phyloP scores from a whole-genome alignment of 768 basidiomycete species.

The Lactarius tabidus region DNA sequence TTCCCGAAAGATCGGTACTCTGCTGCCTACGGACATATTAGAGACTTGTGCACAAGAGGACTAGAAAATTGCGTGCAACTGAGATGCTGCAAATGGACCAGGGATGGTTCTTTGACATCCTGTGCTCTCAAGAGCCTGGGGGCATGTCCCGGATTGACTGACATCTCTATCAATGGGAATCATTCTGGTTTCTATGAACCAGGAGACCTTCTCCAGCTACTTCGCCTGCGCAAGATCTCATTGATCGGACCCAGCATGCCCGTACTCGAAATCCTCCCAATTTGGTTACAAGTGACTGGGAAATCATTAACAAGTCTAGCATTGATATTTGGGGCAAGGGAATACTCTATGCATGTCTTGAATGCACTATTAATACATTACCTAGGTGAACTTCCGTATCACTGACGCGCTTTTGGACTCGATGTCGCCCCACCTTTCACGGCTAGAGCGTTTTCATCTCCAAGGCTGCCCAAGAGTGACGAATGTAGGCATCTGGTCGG shows the following conservation, averaged over 20 bases:
- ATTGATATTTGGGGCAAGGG: slow-evolving; percentile 63
- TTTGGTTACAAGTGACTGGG: slow-evolving; percentile 48
- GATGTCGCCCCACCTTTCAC: slow-evolving; percentile 46
- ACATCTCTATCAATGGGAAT: slow-evolving; percentile 71
- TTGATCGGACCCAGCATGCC: slow-evolving; percentile 69
- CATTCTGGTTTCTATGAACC: slow-evolving; percentile 53
- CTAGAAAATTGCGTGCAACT: slow-evolving; percentile 61
- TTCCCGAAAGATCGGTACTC: slow-evolving; percentile 54
- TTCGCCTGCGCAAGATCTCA: slow-evolving; percentile 50
- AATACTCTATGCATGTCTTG: background rate
- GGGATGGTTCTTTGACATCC: slow-evolving; percentile 67
- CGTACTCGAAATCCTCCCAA: slow-evolving; percentile 46
- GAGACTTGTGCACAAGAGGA: slow-evolving; percentile 43
- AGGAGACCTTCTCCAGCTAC: slow-evolving; percentile 45
- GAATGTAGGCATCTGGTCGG: slow-evolving; percentile 50
- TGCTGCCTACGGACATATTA: slow-evolving; percentile 33
- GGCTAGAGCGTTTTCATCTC: slow-evolving; percentile 55
- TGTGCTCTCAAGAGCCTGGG: slow-evolving; percentile 53
- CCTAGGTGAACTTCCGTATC: slow-evolving; percentile 53
- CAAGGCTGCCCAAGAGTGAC: slow-evolving; percentile 70
- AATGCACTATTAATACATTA: background rate
- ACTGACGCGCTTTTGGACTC: slow-evolving; percentile 52
- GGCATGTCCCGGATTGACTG: slow-evolving; percentile 40
- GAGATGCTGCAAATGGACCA: slow-evolving; percentile 69
- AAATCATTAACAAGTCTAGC: slow-evolving; percentile 52